These are phyloP conservation scores for Cytospora piceae DNA, from an alignment of 2,329 filamentous ascomycete species.

Conservation along the genomic window DNA sequence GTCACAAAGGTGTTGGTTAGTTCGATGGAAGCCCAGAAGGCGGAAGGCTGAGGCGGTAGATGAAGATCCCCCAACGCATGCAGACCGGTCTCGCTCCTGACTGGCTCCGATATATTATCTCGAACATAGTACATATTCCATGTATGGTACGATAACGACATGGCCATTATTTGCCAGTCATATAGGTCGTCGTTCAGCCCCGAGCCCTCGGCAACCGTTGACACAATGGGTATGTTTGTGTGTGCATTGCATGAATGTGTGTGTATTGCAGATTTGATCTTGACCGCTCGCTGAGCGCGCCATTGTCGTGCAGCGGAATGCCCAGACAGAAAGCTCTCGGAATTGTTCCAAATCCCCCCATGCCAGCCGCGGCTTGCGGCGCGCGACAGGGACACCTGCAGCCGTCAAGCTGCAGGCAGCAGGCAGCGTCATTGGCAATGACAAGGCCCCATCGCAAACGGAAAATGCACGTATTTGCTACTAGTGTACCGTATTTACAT, in stretches of 20 bases:
- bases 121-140: constrained; percentile 13
- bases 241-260: constrained; percentile 10
- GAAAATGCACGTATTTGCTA: not conserved
- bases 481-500: not conserved
- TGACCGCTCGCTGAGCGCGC: constrained; percentile 11
- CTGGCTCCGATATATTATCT: constrained; percentile 17
- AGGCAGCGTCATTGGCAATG: not conserved
- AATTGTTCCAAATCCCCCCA: not conserved
- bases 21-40: constrained; percentile 4
- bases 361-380: constrained; percentile 13
- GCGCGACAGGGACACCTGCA: constrained; percentile 17
- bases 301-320: constrained; percentile 11
- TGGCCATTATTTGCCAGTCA: constrained; percentile 3
- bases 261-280: not conserved
- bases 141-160: not conserved
- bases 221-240: not conserved
- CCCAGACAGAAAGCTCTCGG: not conserved
- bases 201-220: constrained; percentile 4
- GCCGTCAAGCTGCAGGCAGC: constrained; percentile 13
- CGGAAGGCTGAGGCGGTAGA: constrained; percentile 9
- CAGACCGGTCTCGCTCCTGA: constrained; percentile 11
- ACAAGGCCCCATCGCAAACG: not conserved
- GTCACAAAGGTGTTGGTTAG: not conserved
- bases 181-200: constrained; percentile 3
- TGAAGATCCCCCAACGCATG: constrained; percentile 13